Evolutionary conservation across 1,139 yeast genomes (phyloP).

Genomic region (Lodderomyces orthopsilosis): DNA sequence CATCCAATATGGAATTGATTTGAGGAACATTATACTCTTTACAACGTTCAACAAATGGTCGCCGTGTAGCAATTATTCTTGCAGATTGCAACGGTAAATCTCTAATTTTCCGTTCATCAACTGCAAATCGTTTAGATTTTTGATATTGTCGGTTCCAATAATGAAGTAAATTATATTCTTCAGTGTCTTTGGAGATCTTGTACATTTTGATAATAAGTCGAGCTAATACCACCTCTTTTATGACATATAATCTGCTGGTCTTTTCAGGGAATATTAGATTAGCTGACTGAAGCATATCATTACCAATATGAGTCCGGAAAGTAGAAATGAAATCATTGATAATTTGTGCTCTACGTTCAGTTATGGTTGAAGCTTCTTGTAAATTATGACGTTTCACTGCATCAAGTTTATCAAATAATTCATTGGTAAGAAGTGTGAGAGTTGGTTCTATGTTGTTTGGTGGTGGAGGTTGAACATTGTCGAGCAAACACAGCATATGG

Average conservation of each 20-base stretch:
- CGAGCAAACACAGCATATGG: conserved; percentile 4
- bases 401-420: conserved; percentile 33
- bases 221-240: conserved; percentile 52
- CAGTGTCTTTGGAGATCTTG: conserved; percentile 34
- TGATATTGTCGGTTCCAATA: conserved; percentile 43
- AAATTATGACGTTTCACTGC: conserved; percentile 26
- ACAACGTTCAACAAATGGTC: conserved; percentile 46
- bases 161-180: conserved; percentile 32
- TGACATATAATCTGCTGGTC: conserved; percentile 51
- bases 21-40: conserved; percentile 48
- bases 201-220: conserved; percentile 38
- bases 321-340: conserved; percentile 49
- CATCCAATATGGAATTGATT: conserved; percentile 56
- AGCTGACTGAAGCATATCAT: conserved; percentile 66
- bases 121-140: conserved; percentile 15
- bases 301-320: conserved; percentile 68
- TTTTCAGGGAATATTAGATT: conserved; percentile 62
- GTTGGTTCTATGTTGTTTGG: conserved; percentile 24
- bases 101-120: conserved; percentile 28
- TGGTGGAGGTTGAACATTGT: conserved; percentile 15
- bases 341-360: conserved; percentile 32
- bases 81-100: conserved; percentile 46
- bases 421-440: conserved; percentile 29
- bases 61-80: conserved; percentile 46
- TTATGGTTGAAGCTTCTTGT: conserved; percentile 26